Base-by-base conservation (phyloP, 2,329 filamentous ascomycete species). In the Cadophora sp. region DNA sequence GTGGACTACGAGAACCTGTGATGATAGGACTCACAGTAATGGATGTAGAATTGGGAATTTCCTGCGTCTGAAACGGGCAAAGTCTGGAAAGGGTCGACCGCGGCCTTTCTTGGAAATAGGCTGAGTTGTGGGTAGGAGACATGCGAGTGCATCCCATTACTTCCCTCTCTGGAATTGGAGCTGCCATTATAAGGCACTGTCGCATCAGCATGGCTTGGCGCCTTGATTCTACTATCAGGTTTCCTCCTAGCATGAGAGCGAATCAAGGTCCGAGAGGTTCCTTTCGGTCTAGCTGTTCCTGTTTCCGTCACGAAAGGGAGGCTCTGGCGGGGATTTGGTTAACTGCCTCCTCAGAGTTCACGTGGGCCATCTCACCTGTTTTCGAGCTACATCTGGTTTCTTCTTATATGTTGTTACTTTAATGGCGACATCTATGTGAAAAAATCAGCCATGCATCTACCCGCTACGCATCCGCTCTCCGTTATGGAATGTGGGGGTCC, bases 211-310 rank as follows among this genome's bases (percentile, higher is more conserved):
- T 22, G 33, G 53, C 53, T 27, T 58, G 53, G 20, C n/a, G n/a
- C 8, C 36, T 41, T 58, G n/a, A 13, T 24, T 27, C 14, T 41
- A 16, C 33, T 24, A 43, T 43, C 53, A 39, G 33, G 30, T 36
- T 66, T 66, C 11, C 67, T 65, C 18, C 67, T 48, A 9, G 59
- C 36, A n/a, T 62, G 48, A 55, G 60, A 62, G 16, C 22, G 48
- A 45, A 62, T 61, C 6, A 66, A 51, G 30, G 59, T 36, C 33
- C 64, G 56, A 24, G 48, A 48, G 5, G 24, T 53, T 11, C 58
- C 64, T 47, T 33, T 51, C 13, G 58, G 64, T 14, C 64, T 59
- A 7, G 64, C 18, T 48, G 56, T 66, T 18, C 64, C 58, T 22
- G 64, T 61, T 50, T 61, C 63, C 5, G 48, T n/a, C 9, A 66